A percentile compares a stretch with the other conserved stretches of the same genome.
Evolutionary conservation across 73 alveolate species (phyloP).

Genomic region (Effrenium voratum): DNA sequence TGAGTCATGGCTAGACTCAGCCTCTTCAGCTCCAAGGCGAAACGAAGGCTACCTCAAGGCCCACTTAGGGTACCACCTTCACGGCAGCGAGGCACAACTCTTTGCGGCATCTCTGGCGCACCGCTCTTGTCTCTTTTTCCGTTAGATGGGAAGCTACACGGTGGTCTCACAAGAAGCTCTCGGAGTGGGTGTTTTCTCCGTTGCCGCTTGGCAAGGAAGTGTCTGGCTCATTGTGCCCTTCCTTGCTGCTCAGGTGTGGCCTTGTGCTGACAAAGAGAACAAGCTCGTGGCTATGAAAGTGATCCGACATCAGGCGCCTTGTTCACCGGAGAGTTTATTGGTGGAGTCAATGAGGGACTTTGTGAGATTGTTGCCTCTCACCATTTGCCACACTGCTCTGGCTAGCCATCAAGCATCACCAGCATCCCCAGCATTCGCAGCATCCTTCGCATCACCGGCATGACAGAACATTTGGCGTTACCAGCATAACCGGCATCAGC

Average conservation of each 20-base stretch:
- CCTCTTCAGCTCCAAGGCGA: constrained; percentile 39
- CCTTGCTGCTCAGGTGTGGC: constrained; percentile 25
- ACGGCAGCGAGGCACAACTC: constrained; percentile 16
- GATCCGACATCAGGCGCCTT: constrained; percentile 89
- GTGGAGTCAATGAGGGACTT: no score
- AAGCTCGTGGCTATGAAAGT: constrained; percentile 81
- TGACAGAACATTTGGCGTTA: no score
- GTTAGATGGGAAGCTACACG: constrained; percentile 38
- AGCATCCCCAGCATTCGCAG: no score
- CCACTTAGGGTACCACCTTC: constrained; percentile 67
- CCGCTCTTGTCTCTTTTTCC: neutral
- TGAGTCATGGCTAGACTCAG: no score
- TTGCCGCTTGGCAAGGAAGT: neutral
- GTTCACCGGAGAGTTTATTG: no score
- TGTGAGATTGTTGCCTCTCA: no score
- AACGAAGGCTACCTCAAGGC: constrained; percentile 90
- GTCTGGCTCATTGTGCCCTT: neutral
- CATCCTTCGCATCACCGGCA: no score
- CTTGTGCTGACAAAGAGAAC: constrained; percentile 76
- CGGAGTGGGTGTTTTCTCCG: constrained; percentile 88
- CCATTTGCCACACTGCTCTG: no score
- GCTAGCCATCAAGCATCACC: no score
- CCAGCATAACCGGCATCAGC: no score
- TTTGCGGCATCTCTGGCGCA: neutral
- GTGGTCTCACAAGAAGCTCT: constrained; percentile 48